These are phyloP conservation scores for Penicillium dipodomyicola DNA, from an alignment of 495 filamentous ascomycete species.

Conservation along the genomic window DNA sequence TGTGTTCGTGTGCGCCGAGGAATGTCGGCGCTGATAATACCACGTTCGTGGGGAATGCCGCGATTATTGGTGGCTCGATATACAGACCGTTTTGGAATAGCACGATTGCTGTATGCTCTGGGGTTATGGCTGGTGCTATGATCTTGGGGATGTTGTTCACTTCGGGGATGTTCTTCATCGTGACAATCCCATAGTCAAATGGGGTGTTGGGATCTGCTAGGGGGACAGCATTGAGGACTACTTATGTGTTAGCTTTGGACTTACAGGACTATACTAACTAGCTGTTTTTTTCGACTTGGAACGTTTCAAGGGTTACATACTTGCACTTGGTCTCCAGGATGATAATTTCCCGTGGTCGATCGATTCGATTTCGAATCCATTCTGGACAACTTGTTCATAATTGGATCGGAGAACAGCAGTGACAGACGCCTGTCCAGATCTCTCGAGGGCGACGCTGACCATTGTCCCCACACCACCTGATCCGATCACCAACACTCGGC, in stretches of 20 bases:
- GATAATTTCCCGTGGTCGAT: conserved; percentile 25
- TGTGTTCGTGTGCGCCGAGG: conserved; percentile 19
- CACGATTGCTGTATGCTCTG: conserved; percentile 45
- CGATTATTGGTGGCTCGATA: conserved; percentile 48
- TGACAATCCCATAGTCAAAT: conserved; percentile 51
- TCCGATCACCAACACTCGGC: conserved; percentile 47
- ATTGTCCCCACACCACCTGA: conserved; percentile 49
- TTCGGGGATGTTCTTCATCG: conserved; percentile 38
- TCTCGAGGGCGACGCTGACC: conserved; percentile 47
- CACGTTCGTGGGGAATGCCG: conserved; percentile 42
- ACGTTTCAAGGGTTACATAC: conserved; percentile 6
- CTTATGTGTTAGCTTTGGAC: background rate
- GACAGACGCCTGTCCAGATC: conserved; percentile 34
- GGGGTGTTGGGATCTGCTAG: background rate
- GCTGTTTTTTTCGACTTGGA: too few relatives aligned
- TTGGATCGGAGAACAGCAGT: conserved; percentile 54
- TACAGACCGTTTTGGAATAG: conserved; percentile 57
- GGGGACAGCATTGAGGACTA: conserved; percentile 16
- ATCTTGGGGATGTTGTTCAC: conserved; percentile 55
- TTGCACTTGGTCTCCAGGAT: conserved; percentile 21
- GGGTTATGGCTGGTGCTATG: conserved; percentile 71
- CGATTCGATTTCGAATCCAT: conserved; percentile 53
- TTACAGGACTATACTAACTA: background rate
- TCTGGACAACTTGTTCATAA: conserved; percentile 43
- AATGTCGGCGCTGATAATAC: conserved; percentile 15